Evolutionary conservation across 768 basidiomycete species (phyloP), one percentile per base, ranked within the genome.

Genomic region (Tricholoma bakamatsutake): DNA sequence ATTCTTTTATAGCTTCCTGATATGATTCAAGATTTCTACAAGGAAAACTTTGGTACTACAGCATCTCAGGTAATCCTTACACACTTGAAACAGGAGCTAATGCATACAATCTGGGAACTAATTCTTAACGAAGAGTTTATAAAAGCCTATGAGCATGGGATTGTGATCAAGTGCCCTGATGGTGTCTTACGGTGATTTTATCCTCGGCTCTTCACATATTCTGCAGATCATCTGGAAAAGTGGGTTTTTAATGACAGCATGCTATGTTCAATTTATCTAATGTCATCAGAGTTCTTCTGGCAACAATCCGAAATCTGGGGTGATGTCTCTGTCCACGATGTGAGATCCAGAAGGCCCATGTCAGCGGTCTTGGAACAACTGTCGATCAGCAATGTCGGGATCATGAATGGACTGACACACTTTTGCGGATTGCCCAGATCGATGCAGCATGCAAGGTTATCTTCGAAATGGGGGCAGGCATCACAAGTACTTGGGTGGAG

Each of bases 161-260:
- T 67, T 42, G 59, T 66, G 18, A 55, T 67, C 9, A n/a, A 9
- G 4, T 67, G 65, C 49, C 42, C 30, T 21, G 62, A 67, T 57
- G 64, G 65, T 3, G 40, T 67, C 6, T 21, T 3, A 13, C 61
- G 66, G 8, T 55, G 62, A 15, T 43, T 70, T 15, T 70, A 61
- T 49, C 64, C 64, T 34, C 55, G 67, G 2, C 53, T 70, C 30
- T 63, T 69, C 28, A 66, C 64, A 2, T 70, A 69, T 51, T 64
- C 67, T 4, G 69, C 69, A 5, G 69, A 69, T 55, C 69, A 69
- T 59, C 68, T 66, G 27, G 68, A 69, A 48, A 68, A 68, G 68
- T 69, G 34, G 47, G 63, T 28, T 48, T 48, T 28, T 28, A 52
- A 17, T 21, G 15, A 31, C 18, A 17, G 15, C 50, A n/a, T 49